phyloP scores from a whole-genome alignment of 768 basidiomycete genomes.

The Psilocybe sp. region DNA sequence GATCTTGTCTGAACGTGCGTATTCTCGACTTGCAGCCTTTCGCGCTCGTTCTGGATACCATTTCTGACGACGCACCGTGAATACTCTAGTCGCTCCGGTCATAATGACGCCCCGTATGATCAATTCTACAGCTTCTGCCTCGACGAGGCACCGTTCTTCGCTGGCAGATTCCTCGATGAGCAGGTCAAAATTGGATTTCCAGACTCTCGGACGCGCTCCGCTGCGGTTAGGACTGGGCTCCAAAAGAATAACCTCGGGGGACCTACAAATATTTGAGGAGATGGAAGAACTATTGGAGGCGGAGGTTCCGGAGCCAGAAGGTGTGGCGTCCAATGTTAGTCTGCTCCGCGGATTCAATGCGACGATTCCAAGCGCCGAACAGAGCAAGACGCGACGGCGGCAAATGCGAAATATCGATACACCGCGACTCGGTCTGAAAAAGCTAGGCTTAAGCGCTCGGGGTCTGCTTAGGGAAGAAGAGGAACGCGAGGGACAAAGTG shows the following conservation, averaged over 20 bases:
- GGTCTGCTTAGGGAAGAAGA: slow-evolving; percentile 65
- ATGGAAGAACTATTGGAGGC: slow-evolving; percentile 70
- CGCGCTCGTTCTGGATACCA: not conserved
- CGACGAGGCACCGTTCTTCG: slow-evolving; percentile 43
- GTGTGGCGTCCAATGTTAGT: slow-evolving; percentile 70
- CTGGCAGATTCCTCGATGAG: slow-evolving; percentile 30
- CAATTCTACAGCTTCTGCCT: slow-evolving; percentile 63
- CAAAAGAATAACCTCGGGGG: slow-evolving; percentile 75
- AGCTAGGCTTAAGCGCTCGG: slow-evolving; percentile 73
- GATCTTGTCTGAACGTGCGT: slow-evolving; percentile 74
- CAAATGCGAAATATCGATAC: slow-evolving; percentile 80
- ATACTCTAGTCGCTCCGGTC: slow-evolving; percentile 68
- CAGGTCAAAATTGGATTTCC: slow-evolving; percentile 59
- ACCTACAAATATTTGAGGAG: slow-evolving; percentile 81
- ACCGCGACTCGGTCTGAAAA: slow-evolving; percentile 74
- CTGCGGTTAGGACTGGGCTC: slow-evolving; percentile 62
- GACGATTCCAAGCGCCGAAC: slow-evolving; percentile 87
- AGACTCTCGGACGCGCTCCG: slow-evolving; percentile 77
- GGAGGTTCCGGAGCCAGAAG: slow-evolving; percentile 73
- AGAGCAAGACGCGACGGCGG: slow-evolving; percentile 69
- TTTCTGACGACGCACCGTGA: slow-evolving; percentile 4
- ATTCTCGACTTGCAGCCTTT: slow-evolving; percentile 1
- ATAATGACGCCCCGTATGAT: slow-evolving; percentile 90
- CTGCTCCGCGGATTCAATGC: slow-evolving; percentile 91
- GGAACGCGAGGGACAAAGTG: slow-evolving; percentile 56